Conservation (phyloP, 148 eudicot species). For the Rhododendron ferrugineum region DNA sequence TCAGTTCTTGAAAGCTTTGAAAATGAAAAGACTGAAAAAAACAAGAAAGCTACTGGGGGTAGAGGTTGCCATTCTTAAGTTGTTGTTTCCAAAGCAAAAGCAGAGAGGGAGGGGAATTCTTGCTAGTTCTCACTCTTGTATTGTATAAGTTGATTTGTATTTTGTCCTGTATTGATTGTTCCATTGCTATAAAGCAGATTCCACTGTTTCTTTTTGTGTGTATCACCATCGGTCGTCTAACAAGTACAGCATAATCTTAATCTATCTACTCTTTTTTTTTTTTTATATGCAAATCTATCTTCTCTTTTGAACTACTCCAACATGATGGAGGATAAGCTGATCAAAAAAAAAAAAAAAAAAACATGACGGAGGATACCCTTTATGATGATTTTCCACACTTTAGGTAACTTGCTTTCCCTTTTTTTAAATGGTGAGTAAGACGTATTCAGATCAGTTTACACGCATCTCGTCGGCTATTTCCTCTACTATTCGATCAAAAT, state of each 20-base stretch:
- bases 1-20: no score
- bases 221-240: neutral
- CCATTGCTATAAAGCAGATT: neutral
- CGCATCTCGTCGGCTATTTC: no score
- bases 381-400: neutral
- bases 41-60: neutral
- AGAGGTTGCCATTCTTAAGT: neutral
- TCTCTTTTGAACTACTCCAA: neutral
- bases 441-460: no score
- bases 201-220: neutral
- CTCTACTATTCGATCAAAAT: no score
- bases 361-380: neutral
- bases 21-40: neutral
- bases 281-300: no score
- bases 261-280: neutral
- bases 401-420: neutral
- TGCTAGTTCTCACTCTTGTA: neutral
- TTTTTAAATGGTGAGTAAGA: no score
- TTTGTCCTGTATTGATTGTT: neutral
- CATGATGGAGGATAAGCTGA: neutral
- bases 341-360: no score
- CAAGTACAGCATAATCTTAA: neutral
- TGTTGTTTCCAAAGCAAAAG: neutral
- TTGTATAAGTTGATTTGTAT: neutral
- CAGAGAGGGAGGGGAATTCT: neutral